phyloP scores from a whole-genome alignment of 371 early-diverging fungal genomes.

The Massospora cicadina region DNA sequence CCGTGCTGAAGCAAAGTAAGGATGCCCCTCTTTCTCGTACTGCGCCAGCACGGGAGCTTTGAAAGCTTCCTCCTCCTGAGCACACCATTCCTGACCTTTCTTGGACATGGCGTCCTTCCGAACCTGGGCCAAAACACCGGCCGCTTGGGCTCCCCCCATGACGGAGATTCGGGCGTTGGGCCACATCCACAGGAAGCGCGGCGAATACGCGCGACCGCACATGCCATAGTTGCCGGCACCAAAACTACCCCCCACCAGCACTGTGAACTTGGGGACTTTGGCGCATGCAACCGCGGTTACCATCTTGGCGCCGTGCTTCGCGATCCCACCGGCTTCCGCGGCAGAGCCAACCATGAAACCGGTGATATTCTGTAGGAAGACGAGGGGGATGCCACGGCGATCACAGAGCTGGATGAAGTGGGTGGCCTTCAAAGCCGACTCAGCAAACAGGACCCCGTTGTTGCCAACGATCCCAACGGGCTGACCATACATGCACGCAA shows the following conservation, averaged over 20 bases:
- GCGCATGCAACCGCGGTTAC: conserved; percentile 94
- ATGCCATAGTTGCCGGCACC: conserved; percentile 96
- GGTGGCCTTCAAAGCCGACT: conserved; percentile 90
- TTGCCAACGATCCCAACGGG: conserved; percentile 96
- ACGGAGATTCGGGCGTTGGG: conserved; percentile 91
- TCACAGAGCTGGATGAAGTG: conserved; percentile 94
- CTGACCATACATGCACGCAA: conserved; percentile 81
- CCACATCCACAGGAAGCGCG: conserved; percentile 95
- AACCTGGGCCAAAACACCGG: conserved; percentile 82
- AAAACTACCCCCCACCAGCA: conserved; percentile 83
- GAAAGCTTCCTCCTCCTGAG: conserved; percentile 55
- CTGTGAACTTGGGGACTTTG: conserved; percentile 88
- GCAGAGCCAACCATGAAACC: conserved; percentile 95
- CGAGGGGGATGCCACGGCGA: conserved; percentile 80
- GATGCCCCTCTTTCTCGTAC: conserved; percentile 91
- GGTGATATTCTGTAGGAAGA: conserved; percentile 93
- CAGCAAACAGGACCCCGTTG: conserved; percentile 92
- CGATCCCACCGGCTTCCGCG: conserved; percentile 94
- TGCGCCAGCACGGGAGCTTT: conserved; percentile 69
- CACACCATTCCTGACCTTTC: conserved; percentile 56
- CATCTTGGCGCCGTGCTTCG: conserved; percentile 95
- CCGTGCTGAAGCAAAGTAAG: conserved; percentile 75
- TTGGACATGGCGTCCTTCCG: conserved; percentile 68
- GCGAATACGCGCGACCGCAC: conserved; percentile 90
- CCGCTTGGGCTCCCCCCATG: conserved; percentile 98